phyloP scores from a whole-genome alignment of 2,329 filamentous ascomycete species.

The Colletotrichum echinochloae region DNA sequence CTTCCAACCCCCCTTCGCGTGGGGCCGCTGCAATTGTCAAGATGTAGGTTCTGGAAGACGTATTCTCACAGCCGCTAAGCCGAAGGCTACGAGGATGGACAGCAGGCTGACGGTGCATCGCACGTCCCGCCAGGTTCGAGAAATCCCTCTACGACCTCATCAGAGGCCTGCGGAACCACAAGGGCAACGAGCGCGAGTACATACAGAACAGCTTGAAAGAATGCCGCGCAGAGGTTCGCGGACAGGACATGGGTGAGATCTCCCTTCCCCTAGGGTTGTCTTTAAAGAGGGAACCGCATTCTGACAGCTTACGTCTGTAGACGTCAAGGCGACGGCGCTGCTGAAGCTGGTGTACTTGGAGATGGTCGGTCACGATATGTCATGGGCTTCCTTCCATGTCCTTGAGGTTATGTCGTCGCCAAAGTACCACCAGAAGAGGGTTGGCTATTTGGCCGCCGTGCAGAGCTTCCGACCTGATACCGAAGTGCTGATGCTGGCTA shows the following conservation, averaged over 20 bases:
- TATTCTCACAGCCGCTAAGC: background rate
- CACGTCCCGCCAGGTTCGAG: conserved; percentile 81
- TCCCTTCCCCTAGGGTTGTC: background rate
- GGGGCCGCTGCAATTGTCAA: conserved; percentile 31
- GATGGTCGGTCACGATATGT: conserved; percentile 99
- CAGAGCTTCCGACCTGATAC: conserved; percentile 97
- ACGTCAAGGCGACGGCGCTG: conserved; percentile 95
- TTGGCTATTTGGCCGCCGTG: conserved; percentile 93
- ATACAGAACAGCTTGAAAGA: conserved; percentile 94
- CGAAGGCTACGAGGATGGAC: background rate
- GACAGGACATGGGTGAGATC: conserved; percentile 86
- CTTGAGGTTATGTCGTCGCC: conserved; percentile 98
- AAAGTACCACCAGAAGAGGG: conserved; percentile 94
- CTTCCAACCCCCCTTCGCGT: conserved; percentile 17
- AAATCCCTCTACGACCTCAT: conserved; percentile 99
- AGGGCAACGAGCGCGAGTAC: conserved; percentile 94
- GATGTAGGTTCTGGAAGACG: conserved; percentile 30
- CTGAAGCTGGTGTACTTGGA: conserved; percentile 97
- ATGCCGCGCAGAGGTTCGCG: conserved; percentile 92
- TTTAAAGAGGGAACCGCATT: background rate
- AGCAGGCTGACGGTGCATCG: conserved; percentile 29
- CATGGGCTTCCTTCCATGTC: conserved; percentile 98
- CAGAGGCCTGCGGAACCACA: conserved; percentile 92
- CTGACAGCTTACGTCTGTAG: conserved; percentile 56
- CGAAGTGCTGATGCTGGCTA: conserved; percentile 96